Evolutionary conservation across 192 early-diverging fungal species (phyloP).

Genomic region (Coemansia guatemalensis): DNA sequence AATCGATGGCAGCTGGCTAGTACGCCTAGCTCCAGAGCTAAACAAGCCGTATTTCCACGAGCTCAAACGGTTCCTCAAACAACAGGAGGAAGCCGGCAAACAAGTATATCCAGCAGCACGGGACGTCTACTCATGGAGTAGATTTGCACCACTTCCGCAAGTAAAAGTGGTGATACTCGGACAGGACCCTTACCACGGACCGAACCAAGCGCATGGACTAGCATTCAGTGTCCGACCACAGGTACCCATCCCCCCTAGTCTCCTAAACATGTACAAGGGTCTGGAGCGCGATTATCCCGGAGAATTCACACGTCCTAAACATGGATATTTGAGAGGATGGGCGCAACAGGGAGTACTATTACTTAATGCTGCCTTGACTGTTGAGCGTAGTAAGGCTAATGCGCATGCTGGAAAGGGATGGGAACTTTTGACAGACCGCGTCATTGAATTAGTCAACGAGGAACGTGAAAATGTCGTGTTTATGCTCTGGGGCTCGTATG

Average conservation of each 20-base stretch:
- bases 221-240: conserved; percentile 87
- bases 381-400: conserved; percentile 73
- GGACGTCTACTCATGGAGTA: conserved; percentile 84
- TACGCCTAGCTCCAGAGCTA: conserved; percentile 59
- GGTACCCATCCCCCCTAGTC: conserved; percentile 78
- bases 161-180: conserved; percentile 92
- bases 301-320: conserved; percentile 64
- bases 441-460: conserved; percentile 70
- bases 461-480: conserved; percentile 73
- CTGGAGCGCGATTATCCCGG: conserved; percentile 68
- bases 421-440: conserved; percentile 84
- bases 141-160: conserved; percentile 62
- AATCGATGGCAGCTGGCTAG: conserved; percentile 75
- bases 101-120: conserved; percentile 70
- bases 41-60: conserved; percentile 55
- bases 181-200: conserved; percentile 80
- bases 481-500: conserved; percentile 90
- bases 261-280: conserved; percentile 89
- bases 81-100: conserved; percentile 55
- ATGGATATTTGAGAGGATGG: conserved; percentile 83
- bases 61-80: conserved; percentile 70
- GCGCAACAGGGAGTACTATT: conserved; percentile 84
- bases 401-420: conserved; percentile 84
- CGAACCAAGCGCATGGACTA: conserved; percentile 84
- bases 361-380: conserved; percentile 86